phyloP scores from a whole-genome alignment of 192 early-diverging fungal species.

The Spinellus fusiger region DNA sequence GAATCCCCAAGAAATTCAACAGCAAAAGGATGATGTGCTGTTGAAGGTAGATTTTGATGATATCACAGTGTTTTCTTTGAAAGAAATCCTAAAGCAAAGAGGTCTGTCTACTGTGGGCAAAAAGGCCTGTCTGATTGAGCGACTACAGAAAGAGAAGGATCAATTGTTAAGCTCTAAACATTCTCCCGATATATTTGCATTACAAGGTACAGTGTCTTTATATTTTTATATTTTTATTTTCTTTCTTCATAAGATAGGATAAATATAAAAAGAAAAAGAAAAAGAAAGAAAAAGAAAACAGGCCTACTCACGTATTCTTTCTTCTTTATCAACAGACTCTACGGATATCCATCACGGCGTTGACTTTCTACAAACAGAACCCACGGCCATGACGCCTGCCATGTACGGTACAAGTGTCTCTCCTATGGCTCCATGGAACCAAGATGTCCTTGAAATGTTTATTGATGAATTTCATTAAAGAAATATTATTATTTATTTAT shows the following conservation, averaged over 20 bases:
- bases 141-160: constrained; percentile 53
- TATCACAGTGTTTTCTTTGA: constrained; percentile 67
- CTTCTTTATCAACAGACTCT: no score
- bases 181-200: background rate
- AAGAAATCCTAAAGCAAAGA: constrained; percentile 62
- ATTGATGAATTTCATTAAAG: background rate
- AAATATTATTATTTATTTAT: background rate
- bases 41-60: constrained; percentile 64
- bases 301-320: no score
- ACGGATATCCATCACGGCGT: no score
- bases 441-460: background rate
- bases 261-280: no score
- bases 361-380: no score
- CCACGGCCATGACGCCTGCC: no score
- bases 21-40: constrained; percentile 54
- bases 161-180: background rate
- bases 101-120: constrained; percentile 61
- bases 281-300: no score
- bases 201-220: no score
- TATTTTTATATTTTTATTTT: no score
- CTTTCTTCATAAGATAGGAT: no score
- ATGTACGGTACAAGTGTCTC: no score
- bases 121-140: constrained; percentile 60
- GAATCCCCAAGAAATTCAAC: constrained; percentile 44
- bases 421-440: background rate